These are phyloP conservation scores for Cubamyces lactineus DNA, from an alignment of 768 basidiomycete genomes.

Conservation along the genomic window DNA sequence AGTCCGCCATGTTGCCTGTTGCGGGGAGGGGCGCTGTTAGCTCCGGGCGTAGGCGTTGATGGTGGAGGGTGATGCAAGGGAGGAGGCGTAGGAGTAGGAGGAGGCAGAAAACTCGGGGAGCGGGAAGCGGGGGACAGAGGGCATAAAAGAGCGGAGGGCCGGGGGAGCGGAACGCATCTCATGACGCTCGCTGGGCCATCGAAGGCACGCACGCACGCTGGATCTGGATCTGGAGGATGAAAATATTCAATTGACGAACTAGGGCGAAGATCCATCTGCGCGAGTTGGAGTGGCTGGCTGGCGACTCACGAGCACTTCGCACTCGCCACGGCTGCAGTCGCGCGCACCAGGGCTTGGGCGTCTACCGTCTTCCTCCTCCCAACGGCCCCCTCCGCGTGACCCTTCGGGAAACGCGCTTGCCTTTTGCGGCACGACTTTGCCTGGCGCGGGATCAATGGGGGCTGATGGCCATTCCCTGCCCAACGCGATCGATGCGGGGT, in stretches of 20 bases:
- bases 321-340: conserved; percentile 15
- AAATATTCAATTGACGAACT: no score
- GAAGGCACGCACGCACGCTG: no score
- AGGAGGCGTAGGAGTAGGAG: conserved; percentile 8
- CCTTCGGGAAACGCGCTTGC: neutral
- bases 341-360: conserved; percentile 5
- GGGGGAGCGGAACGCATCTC: conserved; percentile 3
- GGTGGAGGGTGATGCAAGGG: neutral
- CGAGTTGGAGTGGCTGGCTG: no score
- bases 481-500: conserved; percentile 9
- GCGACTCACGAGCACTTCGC: neutral
- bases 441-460: conserved; percentile 8
- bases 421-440: neutral
- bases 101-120: neutral
- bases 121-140: neutral
- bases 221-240: no score
- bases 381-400: conserved; percentile 11
- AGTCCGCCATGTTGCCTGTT: conserved; percentile 14
- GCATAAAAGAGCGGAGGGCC: neutral
- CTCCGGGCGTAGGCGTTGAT: neutral
- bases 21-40: neutral
- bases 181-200: conserved; percentile 3
- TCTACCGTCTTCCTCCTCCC: no score
- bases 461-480: conserved; percentile 4
- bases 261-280: neutral